Evolutionary conservation across 306 rosid species (phyloP), one percentile per base, ranked within the genome.

Genomic region (Dalbergia cultrata): DNA sequence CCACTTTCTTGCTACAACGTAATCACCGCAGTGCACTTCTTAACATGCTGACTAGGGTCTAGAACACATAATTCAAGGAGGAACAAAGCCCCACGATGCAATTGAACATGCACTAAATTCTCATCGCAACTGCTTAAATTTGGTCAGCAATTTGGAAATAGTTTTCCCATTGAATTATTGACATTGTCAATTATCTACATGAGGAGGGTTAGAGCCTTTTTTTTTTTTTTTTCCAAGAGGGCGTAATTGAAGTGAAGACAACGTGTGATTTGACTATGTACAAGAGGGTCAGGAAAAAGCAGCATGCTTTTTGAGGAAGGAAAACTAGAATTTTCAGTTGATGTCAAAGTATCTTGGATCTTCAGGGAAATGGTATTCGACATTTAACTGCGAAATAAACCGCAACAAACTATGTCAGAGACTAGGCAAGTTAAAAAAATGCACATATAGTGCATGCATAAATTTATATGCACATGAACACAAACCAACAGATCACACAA

Each of bases 301-400:
- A 57, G 61, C 69, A 75, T 12, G 76, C 78, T 34, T 71, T 82
- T 65, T 18, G 43, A 70, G n/a, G 64, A 37, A 65, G 70, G 70
- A 58, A 74, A 79, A 76, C 68, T 70, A 58, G 47, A 65, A 72
- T 37, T 75, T 83, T 93, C 94, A 96, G 89, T 85, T 84, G 80
- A 96, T 88, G 90, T 79, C 89, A 76, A 90, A 96, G 88, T 96
- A 96, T 75, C 94, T 93, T 13, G 98, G 99, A 87, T 96, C 93
- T 70, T 93, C 99, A 59, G 99, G 99, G 85, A 88, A 93, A 89
- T 96, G 99, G 85, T 92, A 89, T 79, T 93, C 99, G 92, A 89
- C 94, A 47, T 87, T 96, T 90, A 93, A 87, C 99, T 96, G 99
- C 80, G 76, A 92, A 79, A 75, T 0, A 57, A 8, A 79, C 56